These are phyloP conservation scores for Prunus kanzakura DNA, from an alignment of 306 rosid genomes.

Conservation along the genomic window DNA sequence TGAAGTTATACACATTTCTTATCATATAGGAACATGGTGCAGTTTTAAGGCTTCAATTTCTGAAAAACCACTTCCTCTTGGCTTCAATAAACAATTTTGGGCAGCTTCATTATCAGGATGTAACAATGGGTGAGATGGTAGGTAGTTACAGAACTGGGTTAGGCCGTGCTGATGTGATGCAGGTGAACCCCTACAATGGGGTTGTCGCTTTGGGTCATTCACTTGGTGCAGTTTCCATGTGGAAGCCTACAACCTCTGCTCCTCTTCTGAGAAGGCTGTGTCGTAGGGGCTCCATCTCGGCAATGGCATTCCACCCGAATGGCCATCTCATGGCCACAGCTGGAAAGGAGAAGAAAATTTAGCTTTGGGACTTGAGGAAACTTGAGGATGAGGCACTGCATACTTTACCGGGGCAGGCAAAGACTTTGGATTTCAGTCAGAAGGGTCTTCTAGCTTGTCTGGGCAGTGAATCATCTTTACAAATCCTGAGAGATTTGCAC, in stretches of 20 bases:
- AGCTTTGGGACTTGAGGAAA: slow-evolving; percentile 91
- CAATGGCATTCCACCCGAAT: slow-evolving; percentile 77
- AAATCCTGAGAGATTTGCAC: slow-evolving; percentile 52
- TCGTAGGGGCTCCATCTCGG: slow-evolving; percentile 73
- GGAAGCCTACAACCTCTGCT: slow-evolving; percentile 85
- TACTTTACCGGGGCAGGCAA: slow-evolving; percentile 66
- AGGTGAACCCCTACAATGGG: slow-evolving; percentile 63
- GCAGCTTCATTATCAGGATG: slow-evolving; percentile 85
- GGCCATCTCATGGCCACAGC: slow-evolving; percentile 93
- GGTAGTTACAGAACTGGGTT: slow-evolving; percentile 62
- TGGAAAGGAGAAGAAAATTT: slow-evolving; percentile 71
- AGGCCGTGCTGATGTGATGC: slow-evolving; percentile 87
- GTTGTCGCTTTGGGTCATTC: slow-evolving; percentile 89
- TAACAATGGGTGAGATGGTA: slow-evolving; percentile 59
- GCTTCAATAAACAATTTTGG: slow-evolving; percentile 74
- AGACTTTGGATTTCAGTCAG: slow-evolving; percentile 80
- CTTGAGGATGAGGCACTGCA: slow-evolving; percentile 54
- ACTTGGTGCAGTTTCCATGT: slow-evolving; percentile 75
- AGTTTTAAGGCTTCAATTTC: slow-evolving; percentile 71
- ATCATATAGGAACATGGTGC: slow-evolving; percentile 73
- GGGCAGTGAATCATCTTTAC: slow-evolving; percentile 51
- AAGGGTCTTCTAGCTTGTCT: slow-evolving; percentile 72
- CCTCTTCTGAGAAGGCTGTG: slow-evolving; percentile 79
- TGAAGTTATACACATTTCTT: slow-evolving; percentile 9
- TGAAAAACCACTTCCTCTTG: slow-evolving; percentile 76